Percentiles rank a stretch among this genome's conserved stretches.
phyloP scores from a whole-genome alignment of 345 rosid species.

The Raphanus raphanistrum region DNA sequence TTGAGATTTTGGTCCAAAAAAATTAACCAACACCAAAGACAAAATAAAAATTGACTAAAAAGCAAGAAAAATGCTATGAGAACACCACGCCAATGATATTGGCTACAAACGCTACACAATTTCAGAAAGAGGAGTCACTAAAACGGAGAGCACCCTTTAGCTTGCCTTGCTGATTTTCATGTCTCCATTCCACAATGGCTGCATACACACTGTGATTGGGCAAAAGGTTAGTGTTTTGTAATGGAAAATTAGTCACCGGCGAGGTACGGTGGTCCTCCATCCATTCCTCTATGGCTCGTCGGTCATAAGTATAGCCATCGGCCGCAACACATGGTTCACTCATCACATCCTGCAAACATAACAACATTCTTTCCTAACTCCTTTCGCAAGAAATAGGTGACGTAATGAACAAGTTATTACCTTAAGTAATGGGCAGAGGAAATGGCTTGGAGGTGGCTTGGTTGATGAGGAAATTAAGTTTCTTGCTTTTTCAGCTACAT shows the following conservation, averaged over 20 bases:
- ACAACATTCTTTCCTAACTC: background rate
- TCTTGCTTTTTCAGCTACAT: slow-evolving; percentile 48
- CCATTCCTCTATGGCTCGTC: slow-evolving; percentile 76
- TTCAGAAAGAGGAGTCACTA: background rate
- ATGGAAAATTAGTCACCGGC: slow-evolving; percentile 56
- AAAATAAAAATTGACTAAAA: background rate
- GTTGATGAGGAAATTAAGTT: slow-evolving; percentile 17
- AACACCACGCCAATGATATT: slow-evolving; percentile 1
- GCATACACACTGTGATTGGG: slow-evolving; percentile 67
- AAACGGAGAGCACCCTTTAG: slow-evolving; percentile 3
- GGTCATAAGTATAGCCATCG: slow-evolving; percentile 82
- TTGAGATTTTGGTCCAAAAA: background rate
- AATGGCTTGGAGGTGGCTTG: slow-evolving; percentile 55
- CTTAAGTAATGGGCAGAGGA: slow-evolving; percentile 78
- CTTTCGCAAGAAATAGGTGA: background rate
- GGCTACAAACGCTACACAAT: background rate
- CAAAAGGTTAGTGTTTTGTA: slow-evolving; percentile 53
- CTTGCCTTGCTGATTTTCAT: slow-evolving; percentile 27
- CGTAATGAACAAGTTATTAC: slow-evolving; percentile 35
- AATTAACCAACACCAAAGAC: background rate
- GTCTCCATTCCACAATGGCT: slow-evolving; percentile 73
- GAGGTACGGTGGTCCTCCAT: slow-evolving; percentile 55
- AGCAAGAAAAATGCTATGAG: background rate
- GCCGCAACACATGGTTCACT: slow-evolving; percentile 82
- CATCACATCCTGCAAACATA: slow-evolving; percentile 64